A percentile compares a stretch with the other conserved stretches of the same genome.
These are phyloP conservation scores for Tylopilus felleus DNA, from an alignment of 768 basidiomycete genomes.

Conservation along the genomic window DNA sequence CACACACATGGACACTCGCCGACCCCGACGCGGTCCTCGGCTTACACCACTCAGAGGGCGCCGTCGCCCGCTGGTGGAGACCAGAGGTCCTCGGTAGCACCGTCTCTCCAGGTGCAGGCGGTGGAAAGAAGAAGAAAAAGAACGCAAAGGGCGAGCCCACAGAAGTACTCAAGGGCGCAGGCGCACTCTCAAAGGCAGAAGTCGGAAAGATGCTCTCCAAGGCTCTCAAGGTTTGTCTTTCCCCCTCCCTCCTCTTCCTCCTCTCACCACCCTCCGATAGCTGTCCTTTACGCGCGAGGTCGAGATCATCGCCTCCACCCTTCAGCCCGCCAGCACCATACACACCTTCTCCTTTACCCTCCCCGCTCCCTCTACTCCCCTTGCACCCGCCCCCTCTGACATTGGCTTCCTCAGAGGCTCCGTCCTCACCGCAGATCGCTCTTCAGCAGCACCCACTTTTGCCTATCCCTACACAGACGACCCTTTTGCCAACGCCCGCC, in stretches of 20 bases:
- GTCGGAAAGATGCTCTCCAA: conserved; percentile 90
- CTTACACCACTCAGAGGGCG: conserved; percentile 78
- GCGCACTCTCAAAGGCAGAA: conserved; percentile 80
- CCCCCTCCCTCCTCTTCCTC: not conserved
- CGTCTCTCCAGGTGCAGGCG: conserved; percentile 79
- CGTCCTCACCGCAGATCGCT: conserved; percentile 64
- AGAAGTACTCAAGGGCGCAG: conserved; percentile 69
- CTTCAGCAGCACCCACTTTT: conserved; percentile 64
- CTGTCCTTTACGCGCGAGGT: conserved; percentile 91
- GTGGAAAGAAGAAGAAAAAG: conserved; percentile 69
- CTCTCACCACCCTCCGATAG: conserved; percentile 34
- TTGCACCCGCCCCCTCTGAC: conserved; percentile 71
- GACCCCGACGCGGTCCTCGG: conserved; percentile 81
- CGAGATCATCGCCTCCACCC: conserved; percentile 91
- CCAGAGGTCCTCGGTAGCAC: conserved; percentile 89
- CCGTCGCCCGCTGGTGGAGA: conserved; percentile 86
- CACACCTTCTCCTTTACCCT: conserved; percentile 90
- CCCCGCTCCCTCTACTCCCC: conserved; percentile 70
- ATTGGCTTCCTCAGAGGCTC: conserved; percentile 61
- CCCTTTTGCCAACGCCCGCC: conserved; percentile 63
- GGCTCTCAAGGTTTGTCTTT: conserved; percentile 68
- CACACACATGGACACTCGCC: conserved; percentile 85
- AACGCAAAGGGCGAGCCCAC: conserved; percentile 52
- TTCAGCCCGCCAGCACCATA: conserved; percentile 89
- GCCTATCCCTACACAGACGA: conserved; percentile 74